A percentile compares a stretch with the other conserved stretches of the same genome.
These are phyloP conservation scores for Adansonia gregorii DNA, from an alignment of 441 rosid species.

Conservation along the genomic window DNA sequence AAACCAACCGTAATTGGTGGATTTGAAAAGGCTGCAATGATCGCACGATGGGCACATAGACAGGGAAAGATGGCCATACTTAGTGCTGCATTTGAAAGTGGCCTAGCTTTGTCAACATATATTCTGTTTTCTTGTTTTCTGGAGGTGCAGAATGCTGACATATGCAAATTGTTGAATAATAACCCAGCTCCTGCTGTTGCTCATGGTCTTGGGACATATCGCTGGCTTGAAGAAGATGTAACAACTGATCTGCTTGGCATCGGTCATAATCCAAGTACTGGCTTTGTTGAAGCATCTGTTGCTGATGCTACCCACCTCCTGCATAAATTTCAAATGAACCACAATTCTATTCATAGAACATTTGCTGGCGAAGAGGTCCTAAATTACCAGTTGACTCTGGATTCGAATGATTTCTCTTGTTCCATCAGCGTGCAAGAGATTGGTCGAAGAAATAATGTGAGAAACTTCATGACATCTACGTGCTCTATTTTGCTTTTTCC, in stretches of 20 bases:
- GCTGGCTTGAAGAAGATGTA: constrained; percentile 87
- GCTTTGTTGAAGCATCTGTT: constrained; percentile 70
- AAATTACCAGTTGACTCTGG: constrained; percentile 51
- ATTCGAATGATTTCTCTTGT: constrained; percentile 52
- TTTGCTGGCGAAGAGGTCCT: constrained; percentile 47
- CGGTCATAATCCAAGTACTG: constrained; percentile 47
- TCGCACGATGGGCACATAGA: constrained; percentile 89
- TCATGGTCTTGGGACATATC: constrained; percentile 95
- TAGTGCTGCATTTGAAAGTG: constrained; percentile 91
- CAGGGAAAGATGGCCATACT: constrained; percentile 88
- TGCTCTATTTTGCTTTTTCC: background rate
- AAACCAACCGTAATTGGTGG: constrained; percentile 97
- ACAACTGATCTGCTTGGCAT: constrained; percentile 58
- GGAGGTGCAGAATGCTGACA: constrained; percentile 61
- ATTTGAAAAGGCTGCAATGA: constrained; percentile 76
- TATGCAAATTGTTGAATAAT: constrained; percentile 43
- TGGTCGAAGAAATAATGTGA: constrained; percentile 56
- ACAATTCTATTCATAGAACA: constrained; percentile 46
- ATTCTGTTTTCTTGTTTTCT: constrained; percentile 68
- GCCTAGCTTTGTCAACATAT: constrained; percentile 77
- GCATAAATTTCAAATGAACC: constrained; percentile 62
- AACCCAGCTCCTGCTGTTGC: constrained; percentile 53
- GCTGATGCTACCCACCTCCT: constrained; percentile 54
- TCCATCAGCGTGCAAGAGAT: constrained; percentile 56
- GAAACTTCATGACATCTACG: constrained; percentile 28